Base-by-base conservation (phyloP, 495 filamentous ascomycete genomes). In the Polyplosphaeria fusca region DNA sequence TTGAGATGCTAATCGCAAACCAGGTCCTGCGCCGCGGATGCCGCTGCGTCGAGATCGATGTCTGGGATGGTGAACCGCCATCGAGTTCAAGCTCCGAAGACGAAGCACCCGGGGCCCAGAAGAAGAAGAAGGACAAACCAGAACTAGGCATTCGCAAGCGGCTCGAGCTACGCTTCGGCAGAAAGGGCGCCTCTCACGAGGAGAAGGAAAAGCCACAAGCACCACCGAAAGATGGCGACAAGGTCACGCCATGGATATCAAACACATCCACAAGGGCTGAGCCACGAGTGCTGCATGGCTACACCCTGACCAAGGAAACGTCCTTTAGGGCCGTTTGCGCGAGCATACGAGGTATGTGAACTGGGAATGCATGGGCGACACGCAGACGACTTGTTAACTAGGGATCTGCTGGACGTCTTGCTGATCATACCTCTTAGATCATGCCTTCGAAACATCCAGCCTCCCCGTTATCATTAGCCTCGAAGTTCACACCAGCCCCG, bases 11-110 rank as follows among this genome's bases (percentile, higher is more conserved):
- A n/a, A n/a, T n/a, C n/a, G n/a, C n/a, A n/a, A n/a, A n/a, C 4
- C 60, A 86, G 82, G 82, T 81, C 14, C 80, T 96, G 28, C 71
- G 84, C 9, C 79, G 84, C 20, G 89, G 92, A n/a, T 93, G 92
- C 59, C 83, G 92, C 16, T 96, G 89, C 55, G 88, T 96, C 47
- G 92, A 96, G 73, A 90, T 97, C 55, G 92, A 97, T 64, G 89
- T 96, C 5, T 95, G 91, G 88, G 88, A 97, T 67, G 92, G 91
- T 12, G 82, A 89, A 37, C 52, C 68, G 4, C 70, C 70, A 18
- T 72, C 73, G 16, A 76, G 71, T 65, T 70, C 70, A 49, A 55
- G 71, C 43, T 63, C 61, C 51, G 49, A 66, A 58, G 13, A 69
- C 45, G 48, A 71, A 49, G 35, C 65, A 22, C 55, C 27, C 3